These are phyloP conservation scores for Rhizopus arrhizus DNA, from an alignment of 371 early-diverging fungal species.

Conservation along the genomic window DNA sequence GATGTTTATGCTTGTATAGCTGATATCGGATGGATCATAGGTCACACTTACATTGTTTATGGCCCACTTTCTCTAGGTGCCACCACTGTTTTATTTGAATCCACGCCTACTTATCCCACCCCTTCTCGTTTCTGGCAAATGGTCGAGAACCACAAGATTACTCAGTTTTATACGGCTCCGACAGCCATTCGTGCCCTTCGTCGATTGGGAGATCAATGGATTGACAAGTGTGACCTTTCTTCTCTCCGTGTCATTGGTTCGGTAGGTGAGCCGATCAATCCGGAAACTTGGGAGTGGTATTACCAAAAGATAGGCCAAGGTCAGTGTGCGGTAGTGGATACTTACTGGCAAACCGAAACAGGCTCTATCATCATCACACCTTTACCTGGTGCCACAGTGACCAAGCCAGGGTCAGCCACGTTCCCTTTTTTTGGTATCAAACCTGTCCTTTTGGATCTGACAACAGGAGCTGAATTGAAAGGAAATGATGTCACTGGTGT, in stretches of 20 bases:
- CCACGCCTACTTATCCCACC: conserved; percentile 83
- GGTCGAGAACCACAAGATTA: conserved; percentile 85
- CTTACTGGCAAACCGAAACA: conserved; percentile 97
- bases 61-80: conserved; percentile 91
- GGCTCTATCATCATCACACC: conserved; percentile 96
- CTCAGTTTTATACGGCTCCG: conserved; percentile 98
- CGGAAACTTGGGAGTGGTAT: conserved; percentile 98
- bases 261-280: conserved; percentile 98
- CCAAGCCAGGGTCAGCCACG: conserved; percentile 95
- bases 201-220: conserved; percentile 82
- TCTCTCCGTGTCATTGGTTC: conserved; percentile 91
- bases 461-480: conserved; percentile 75
- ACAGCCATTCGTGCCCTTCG: conserved; percentile 96
- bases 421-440: conserved; percentile 97
- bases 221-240: conserved; percentile 75
- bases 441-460: conserved; percentile 81
- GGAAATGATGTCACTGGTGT: conserved; percentile 91
- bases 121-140: conserved; percentile 85
- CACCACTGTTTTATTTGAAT: conserved; percentile 93
- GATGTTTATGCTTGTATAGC: conserved; percentile 89
- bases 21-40: conserved; percentile 71
- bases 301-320: conserved; percentile 83
- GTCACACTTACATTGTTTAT: conserved; percentile 91
- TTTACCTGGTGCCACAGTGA: conserved; percentile 80
- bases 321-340: conserved; percentile 93